Percentiles rank a stretch among this genome's conserved stretches.
Conservation (phyloP, 305 asterid species). For the Petunia hybrid region DNA sequence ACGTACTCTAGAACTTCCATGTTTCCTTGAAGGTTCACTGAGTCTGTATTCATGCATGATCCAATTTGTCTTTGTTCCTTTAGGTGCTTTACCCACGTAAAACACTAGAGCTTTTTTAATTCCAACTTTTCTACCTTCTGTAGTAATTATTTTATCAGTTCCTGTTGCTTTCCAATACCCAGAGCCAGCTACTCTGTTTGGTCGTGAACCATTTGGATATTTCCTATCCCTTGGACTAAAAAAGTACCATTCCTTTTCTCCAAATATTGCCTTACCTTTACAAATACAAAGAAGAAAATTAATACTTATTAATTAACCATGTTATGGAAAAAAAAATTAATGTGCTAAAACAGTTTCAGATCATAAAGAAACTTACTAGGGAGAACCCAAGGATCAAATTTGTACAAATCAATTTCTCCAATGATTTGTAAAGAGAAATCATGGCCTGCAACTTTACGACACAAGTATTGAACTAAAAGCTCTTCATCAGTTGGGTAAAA, state of each 20-base stretch:
- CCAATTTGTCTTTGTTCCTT: slow-evolving; percentile 89
- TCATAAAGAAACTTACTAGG: slow-evolving; percentile 57
- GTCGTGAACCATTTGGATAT: slow-evolving; percentile 87
- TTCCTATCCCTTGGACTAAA: slow-evolving; percentile 86
- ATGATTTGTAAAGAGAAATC: slow-evolving; percentile 66
- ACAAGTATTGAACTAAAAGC: slow-evolving; percentile 78
- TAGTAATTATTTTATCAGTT: slow-evolving; percentile 71
- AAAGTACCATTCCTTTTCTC: slow-evolving; percentile 92
- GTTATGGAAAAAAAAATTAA: neutral
- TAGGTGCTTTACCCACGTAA: slow-evolving; percentile 86
- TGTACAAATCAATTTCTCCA: slow-evolving; percentile 80
- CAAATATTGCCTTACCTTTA: slow-evolving; percentile 75
- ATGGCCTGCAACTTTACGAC: slow-evolving; percentile 77
- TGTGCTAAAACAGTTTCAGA: no score
- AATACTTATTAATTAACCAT: neutral
- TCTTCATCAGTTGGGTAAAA: slow-evolving; percentile 92
- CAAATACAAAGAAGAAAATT: neutral
- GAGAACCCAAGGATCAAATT: slow-evolving; percentile 84
- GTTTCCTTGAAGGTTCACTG: slow-evolving; percentile 55
- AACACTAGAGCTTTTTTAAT: slow-evolving; percentile 86
- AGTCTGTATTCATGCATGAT: slow-evolving; percentile 91
- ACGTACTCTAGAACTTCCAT: slow-evolving; percentile 60
- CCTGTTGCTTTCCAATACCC: slow-evolving; percentile 98
- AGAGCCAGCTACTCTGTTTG: slow-evolving; percentile 80
- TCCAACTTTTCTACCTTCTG: slow-evolving; percentile 77